phyloP scores from a whole-genome alignment of 2,329 filamentous ascomycete genomes.

The Scytalidium sp. region DNA sequence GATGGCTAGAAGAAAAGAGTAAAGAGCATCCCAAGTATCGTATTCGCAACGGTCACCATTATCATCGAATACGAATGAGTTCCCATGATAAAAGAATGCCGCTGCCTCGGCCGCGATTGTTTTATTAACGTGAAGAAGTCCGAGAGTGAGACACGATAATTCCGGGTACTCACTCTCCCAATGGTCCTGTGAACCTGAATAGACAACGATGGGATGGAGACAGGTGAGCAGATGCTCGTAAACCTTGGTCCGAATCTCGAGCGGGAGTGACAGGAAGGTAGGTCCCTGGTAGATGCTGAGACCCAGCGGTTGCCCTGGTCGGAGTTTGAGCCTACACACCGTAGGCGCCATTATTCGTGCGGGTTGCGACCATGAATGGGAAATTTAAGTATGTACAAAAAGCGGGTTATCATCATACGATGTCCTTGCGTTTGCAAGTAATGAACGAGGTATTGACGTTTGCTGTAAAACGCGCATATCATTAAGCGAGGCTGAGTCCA shows the following conservation, averaged over 20 bases:
- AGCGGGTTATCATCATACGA: too few relatives aligned
- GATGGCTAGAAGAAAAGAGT: background rate
- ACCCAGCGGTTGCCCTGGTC: slow-evolving; percentile 10
- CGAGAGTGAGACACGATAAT: slow-evolving; percentile 6
- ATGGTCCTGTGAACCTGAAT: background rate
- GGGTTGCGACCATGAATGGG: too few relatives aligned
- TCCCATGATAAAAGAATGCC: background rate
- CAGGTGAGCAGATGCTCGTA: slow-evolving; percentile 5
- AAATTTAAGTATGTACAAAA: too few relatives aligned
- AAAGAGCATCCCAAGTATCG: background rate
- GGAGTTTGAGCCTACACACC: slow-evolving; percentile 9
- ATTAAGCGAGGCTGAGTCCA: too few relatives aligned
- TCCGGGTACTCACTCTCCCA: background rate
- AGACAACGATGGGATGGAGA: slow-evolving; percentile 5
- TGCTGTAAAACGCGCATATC: too few relatives aligned
- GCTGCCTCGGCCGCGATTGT: slow-evolving; percentile 6
- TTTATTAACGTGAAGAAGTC: slow-evolving; percentile 8
- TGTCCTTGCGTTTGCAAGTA: too few relatives aligned
- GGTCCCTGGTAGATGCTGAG: background rate
- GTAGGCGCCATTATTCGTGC: slow-evolving; percentile 7
- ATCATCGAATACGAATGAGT: slow-evolving; percentile 6
- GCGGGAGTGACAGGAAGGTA: slow-evolving; percentile 9
- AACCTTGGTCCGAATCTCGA: slow-evolving; percentile 9
- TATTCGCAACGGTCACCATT: background rate
- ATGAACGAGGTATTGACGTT: too few relatives aligned